These are phyloP conservation scores for Funneliformis caledonium DNA, from an alignment of 371 early-diverging fungal species.

Conservation along the genomic window DNA sequence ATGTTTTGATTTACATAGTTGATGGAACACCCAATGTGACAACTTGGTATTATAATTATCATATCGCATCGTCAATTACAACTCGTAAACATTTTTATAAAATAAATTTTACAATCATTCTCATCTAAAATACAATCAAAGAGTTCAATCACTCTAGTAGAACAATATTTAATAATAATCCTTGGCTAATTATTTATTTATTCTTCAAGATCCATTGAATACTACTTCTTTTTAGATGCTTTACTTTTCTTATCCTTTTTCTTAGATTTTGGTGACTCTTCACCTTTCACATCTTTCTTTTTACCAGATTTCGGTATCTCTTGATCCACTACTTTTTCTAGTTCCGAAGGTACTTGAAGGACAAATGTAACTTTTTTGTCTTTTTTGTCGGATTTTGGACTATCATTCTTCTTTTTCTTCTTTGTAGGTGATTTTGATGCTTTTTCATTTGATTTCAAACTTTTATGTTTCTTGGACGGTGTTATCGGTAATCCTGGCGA, in stretches of 20 bases:
- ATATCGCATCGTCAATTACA: too few relatives aligned
- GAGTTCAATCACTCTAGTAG: too few relatives aligned
- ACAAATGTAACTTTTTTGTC: neutral
- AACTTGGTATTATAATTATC: too few relatives aligned
- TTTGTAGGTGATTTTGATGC: neutral
- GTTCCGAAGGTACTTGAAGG: neutral
- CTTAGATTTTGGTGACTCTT: neutral
- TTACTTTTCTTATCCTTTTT: neutral
- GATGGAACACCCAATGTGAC: too few relatives aligned
- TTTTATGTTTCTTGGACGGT: neutral
- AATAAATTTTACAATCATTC: too few relatives aligned
- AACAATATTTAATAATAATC: too few relatives aligned
- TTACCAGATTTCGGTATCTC: neutral
- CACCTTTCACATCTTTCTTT: too few relatives aligned
- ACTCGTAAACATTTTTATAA: too few relatives aligned
- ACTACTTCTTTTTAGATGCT: neutral
- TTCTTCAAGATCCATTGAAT: neutral
- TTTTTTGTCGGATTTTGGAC: neutral
- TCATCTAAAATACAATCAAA: too few relatives aligned
- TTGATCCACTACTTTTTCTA: too few relatives aligned
- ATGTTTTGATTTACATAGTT: too few relatives aligned
- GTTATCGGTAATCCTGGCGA: neutral
- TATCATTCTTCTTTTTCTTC: constrained; percentile 9
- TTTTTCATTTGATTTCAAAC: neutral
- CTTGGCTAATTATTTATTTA: neutral